Conservation (phyloP, 2,329 filamentous ascomycete species). For the Pseudonectria buxi region DNA sequence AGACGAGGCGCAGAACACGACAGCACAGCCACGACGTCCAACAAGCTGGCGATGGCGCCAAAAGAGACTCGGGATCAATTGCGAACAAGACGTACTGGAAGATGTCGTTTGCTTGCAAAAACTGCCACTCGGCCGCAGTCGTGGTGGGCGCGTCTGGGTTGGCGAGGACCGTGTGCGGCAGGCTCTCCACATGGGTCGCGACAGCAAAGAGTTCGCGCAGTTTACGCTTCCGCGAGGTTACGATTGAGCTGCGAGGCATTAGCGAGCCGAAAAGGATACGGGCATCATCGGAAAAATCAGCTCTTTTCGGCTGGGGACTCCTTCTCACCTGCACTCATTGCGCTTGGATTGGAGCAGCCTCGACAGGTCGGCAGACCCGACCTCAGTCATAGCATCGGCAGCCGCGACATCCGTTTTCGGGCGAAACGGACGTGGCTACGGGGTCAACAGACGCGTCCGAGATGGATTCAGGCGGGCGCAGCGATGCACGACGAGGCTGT, state of each 20-base stretch:
- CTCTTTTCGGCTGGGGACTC: conserved; percentile 38
- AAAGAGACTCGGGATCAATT: too few relatives aligned
- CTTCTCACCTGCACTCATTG: conserved; percentile 53
- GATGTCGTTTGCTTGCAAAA: conserved; percentile 51
- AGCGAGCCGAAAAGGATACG: conserved; percentile 40
- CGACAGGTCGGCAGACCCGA: conserved; percentile 58
- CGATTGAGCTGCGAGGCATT: conserved; percentile 54
- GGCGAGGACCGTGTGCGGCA: conserved; percentile 52
- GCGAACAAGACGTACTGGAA: conserved; percentile 49
- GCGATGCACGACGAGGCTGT: conserved; percentile 28
- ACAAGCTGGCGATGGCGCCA: too few relatives aligned
- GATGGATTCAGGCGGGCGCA: conserved; percentile 22
- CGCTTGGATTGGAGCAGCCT: conserved; percentile 60
- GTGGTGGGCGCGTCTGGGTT: conserved; percentile 49
- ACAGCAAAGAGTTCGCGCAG: conserved; percentile 78
- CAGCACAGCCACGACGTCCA: too few relatives aligned
- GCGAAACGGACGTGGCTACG: conserved; percentile 47
- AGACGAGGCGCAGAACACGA: too few relatives aligned
- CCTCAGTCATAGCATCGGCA: conserved; percentile 65
- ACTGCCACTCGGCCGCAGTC: conserved; percentile 47
- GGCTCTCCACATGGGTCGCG: conserved; percentile 61
- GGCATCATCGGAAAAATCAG: conserved; percentile 42
- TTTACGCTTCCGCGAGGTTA: conserved; percentile 83
- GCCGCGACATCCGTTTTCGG: conserved; percentile 63
- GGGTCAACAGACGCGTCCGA: conserved; percentile 16